A percentile compares a stretch with the other conserved stretches of the same genome.
Evolutionary conservation across 768 basidiomycete species (phyloP).

Genomic region (Leccinum rimulosum): DNA sequence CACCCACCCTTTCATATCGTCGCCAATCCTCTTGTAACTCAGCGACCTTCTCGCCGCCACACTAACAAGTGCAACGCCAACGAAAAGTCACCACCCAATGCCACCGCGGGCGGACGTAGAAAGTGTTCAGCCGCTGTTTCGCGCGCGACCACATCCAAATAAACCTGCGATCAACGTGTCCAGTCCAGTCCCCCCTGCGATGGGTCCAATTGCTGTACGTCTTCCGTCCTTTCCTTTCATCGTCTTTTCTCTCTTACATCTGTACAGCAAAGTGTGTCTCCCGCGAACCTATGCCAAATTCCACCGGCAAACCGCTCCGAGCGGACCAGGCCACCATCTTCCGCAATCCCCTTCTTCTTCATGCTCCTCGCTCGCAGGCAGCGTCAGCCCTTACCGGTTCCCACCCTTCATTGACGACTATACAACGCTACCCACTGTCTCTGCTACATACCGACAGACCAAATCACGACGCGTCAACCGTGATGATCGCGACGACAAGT

Average conservation of each 20-base stretch:
- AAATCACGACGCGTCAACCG: slow-evolving; percentile 8
- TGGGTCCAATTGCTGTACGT: slow-evolving; percentile 72
- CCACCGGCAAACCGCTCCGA: slow-evolving; percentile 76
- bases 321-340: slow-evolving; percentile 63
- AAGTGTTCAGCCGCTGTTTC: slow-evolving; percentile 67
- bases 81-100: slow-evolving; percentile 51
- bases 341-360: slow-evolving; percentile 34
- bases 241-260: background rate
- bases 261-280: slow-evolving; percentile 66
- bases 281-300: slow-evolving; percentile 76
- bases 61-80: slow-evolving; percentile 85
- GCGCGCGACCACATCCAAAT: slow-evolving; percentile 74
- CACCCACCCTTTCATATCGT: no score
- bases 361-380: slow-evolving; percentile 15
- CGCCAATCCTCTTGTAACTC: background rate
- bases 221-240: background rate
- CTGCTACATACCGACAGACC: slow-evolving; percentile 23
- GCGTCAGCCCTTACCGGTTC: slow-evolving; percentile 19
- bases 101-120: slow-evolving; percentile 43
- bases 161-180: slow-evolving; percentile 84
- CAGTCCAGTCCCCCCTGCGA: slow-evolving; percentile 74
- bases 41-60: slow-evolving; percentile 85
- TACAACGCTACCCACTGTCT: slow-evolving; percentile 31
- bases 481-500: no score
- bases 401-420: slow-evolving; percentile 41